Base-by-base conservation (phyloP, 805 yeast genomes). In the Yarrowia bubula region DNA sequence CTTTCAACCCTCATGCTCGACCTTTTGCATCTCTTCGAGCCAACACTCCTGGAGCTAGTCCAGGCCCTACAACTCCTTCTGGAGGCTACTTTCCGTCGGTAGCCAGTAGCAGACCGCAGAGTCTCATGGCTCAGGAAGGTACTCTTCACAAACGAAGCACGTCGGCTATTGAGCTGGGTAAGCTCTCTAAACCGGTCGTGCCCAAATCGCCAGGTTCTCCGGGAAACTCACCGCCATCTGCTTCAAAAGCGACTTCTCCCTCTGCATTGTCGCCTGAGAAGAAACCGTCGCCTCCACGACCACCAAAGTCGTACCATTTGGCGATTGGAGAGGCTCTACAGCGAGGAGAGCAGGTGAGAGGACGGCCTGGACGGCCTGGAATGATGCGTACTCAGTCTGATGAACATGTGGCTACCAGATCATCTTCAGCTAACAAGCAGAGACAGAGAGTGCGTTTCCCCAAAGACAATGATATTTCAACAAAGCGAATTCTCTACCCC, bases 391-490 rank as follows among this genome's bases (percentile, higher is more conserved):
- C 51, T 4, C 64, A 58, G 33, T 58, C 64, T 1, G 64, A 43
- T 11, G 64, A 58, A 8, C 51, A 35, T 13, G 42, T 58, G 15
- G 13, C 64, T 17, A 44, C 51, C 3, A 33, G 62, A 3, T 55
- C 62, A 15, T 55, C 62, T 8, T 42, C 46, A 6, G 39, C 47
- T 18, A 51, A 35, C 57, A 50, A 37, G 28, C 43, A 22, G 10
- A 33, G 42, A 13, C 66, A 65, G 42, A 57, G 74, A 28, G 74
- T 71, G 14, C 69, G 73, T 4, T 71, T 71, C 57, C 73, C 74
- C n/a, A 71, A 61, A 15, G 72, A 67, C 64, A 72, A 73, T 65
- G 68, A 70, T 46, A 70, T 69, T 31, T 22, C 64, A 28, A 68
- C 73, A 8, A 66, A 65, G 35, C 41, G 66, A 14, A 70, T 71